Percentiles rank a stretch among this genome's conserved stretches.
Conservation (phyloP, 2,329 filamentous ascomycete genomes). For the Pseudogymnoascus sp. region DNA sequence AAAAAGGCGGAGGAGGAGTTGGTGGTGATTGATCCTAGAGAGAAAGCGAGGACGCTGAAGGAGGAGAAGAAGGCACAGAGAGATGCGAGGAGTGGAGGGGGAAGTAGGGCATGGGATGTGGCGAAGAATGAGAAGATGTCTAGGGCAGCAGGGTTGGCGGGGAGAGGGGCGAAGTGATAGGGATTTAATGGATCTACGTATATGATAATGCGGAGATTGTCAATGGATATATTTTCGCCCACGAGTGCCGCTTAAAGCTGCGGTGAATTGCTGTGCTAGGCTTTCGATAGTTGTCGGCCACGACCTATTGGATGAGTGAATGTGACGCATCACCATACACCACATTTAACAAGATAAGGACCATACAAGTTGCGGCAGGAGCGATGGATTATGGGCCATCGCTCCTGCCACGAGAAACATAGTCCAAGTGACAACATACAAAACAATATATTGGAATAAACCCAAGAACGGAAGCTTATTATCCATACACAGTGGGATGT, state of each 20-base stretch:
- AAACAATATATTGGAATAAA: not conserved
- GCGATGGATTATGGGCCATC: not conserved
- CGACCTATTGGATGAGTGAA: not conserved
- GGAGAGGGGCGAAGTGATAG: constrained; percentile 44
- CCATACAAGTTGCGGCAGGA: not conserved
- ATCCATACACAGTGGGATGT: not conserved
- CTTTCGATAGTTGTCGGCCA: not conserved
- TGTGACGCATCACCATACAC: not conserved
- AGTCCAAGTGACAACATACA: not conserved
- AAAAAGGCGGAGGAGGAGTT: constrained; percentile 85
- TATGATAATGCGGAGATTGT: not conserved
- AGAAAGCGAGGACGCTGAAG: constrained; percentile 66
- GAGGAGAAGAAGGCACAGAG: constrained; percentile 53
- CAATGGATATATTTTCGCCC: not conserved
- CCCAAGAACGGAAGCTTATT: not conserved
- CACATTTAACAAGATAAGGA: not conserved
- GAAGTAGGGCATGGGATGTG: constrained; percentile 48
- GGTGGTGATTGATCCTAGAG: constrained; percentile 85
- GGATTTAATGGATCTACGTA: constrained; percentile 9
- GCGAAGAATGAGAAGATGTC: constrained; percentile 49
- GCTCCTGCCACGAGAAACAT: not conserved
- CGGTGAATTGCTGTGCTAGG: not conserved
- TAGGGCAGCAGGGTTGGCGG: constrained; percentile 42
- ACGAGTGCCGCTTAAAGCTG: not conserved
- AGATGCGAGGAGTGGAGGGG: constrained; percentile 40